Evolutionary conservation across 306 rosid species (phyloP).

Genomic region (Rosa chinensis): DNA sequence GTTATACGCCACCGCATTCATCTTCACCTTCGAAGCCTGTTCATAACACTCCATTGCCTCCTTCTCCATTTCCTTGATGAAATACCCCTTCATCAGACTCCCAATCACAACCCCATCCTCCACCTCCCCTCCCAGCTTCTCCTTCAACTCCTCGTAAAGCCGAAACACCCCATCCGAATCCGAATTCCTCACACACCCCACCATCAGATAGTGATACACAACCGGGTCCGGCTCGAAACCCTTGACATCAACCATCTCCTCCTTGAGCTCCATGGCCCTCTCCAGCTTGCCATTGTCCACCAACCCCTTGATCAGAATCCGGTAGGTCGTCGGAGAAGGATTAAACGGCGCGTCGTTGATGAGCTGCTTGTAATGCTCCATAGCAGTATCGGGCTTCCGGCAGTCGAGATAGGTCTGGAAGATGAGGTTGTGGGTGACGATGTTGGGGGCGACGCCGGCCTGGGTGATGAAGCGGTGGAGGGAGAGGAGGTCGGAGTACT

Average conservation of each 20-base stretch:
- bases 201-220: conserved; percentile 79
- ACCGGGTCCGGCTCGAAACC: conserved; percentile 68
- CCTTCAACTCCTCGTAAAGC: conserved; percentile 72
- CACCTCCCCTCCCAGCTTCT: conserved; percentile 54
- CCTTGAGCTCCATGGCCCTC: conserved; percentile 77
- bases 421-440: conserved; percentile 77
- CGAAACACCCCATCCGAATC: conserved; percentile 60
- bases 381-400: conserved; percentile 81
- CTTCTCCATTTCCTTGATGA: conserved; percentile 74
- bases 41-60: conserved; percentile 83
- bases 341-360: conserved; percentile 83
- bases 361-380: conserved; percentile 86
- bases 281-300: conserved; percentile 69
- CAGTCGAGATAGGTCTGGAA: conserved; percentile 93
- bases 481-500: conserved; percentile 78
- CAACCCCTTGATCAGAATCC: conserved; percentile 72
- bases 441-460: conserved; percentile 86
- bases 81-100: conserved; percentile 86
- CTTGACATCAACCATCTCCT: conserved; percentile 50
- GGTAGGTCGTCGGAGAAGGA: conserved; percentile 77
- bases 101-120: conserved; percentile 84
- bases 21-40: conserved; percentile 66
- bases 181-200: conserved; percentile 59
- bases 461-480: conserved; percentile 93
- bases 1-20: conserved; percentile 70